These are phyloP conservation scores for Xylaria bambusicola DNA, from an alignment of 495 filamentous ascomycete genomes.

Conservation along the genomic window DNA sequence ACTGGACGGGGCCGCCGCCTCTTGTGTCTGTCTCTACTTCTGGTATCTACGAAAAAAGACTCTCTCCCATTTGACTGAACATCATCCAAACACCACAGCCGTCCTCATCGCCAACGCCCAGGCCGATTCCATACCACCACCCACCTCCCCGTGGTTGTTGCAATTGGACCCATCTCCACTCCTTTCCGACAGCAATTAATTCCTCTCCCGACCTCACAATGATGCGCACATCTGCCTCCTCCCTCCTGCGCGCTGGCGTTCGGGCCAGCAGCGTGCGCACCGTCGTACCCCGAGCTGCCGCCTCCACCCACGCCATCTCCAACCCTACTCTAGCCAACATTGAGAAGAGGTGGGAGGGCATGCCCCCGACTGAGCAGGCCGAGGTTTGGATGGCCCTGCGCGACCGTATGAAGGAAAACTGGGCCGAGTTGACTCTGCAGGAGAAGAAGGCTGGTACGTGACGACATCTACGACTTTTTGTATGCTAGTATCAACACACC, in stretches of 20 bases:
- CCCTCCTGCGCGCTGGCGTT: conserved; percentile 43
- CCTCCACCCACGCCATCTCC: conserved; percentile 84
- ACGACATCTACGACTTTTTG: neutral
- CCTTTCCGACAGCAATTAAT: conserved; percentile 16
- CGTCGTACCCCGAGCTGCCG: conserved; percentile 60
- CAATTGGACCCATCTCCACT: conserved; percentile 50
- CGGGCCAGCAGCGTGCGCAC: conserved; percentile 43
- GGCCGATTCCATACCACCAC: conserved; percentile 33
- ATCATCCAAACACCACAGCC: conserved; percentile 29
- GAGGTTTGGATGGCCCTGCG: conserved; percentile 97
- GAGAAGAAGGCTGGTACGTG: conserved; percentile 99
- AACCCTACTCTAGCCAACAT: conserved; percentile 97
- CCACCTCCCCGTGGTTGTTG: conserved; percentile 29
- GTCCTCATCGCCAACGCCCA: conserved; percentile 20
- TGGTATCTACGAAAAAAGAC: conserved; percentile 28
- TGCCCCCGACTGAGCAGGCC: conserved; percentile 98
- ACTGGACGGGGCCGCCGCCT: no score
- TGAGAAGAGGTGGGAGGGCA: conserved; percentile 97
- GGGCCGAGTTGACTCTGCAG: conserved; percentile 88
- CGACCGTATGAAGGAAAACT: conserved; percentile 97
- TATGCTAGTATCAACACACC: neutral
- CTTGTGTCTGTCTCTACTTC: neutral
- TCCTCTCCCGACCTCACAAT: conserved; percentile 26
- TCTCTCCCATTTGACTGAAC: conserved; percentile 29
- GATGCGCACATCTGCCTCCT: conserved; percentile 43